Evolutionary conservation across 441 rosid genomes (phyloP).

Genomic region (Pelargonium myrrhifolium): DNA sequence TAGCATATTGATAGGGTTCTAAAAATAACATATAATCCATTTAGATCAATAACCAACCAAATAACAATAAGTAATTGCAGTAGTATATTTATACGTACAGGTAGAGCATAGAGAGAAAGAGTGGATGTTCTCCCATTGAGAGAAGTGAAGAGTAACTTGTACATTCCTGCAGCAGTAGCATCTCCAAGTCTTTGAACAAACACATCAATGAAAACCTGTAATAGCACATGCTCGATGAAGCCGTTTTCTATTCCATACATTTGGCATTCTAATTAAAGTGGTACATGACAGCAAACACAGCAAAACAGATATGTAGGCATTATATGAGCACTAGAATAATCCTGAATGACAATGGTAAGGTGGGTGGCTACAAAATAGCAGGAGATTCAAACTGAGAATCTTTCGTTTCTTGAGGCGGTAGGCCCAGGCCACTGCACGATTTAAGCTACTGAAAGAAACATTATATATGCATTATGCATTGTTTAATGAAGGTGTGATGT

Average conservation of each 20-base stretch:
- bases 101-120: slow-evolving; percentile 68
- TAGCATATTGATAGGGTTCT: not conserved
- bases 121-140: slow-evolving; percentile 60
- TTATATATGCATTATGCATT: not conserved
- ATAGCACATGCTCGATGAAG: slow-evolving; percentile 9
- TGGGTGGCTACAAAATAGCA: not conserved
- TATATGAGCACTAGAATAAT: no score
- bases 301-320: not conserved
- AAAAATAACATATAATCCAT: not conserved
- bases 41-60: not conserved
- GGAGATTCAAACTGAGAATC: not conserved
- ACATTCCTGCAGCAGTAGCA: slow-evolving; percentile 92
- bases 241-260: not conserved
- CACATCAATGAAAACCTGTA: slow-evolving; percentile 84
- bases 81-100: slow-evolving; percentile 40
- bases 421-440: not conserved
- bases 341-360: no score
- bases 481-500: not conserved
- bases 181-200: slow-evolving; percentile 91
- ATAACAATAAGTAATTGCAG: not conserved
- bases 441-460: not conserved
- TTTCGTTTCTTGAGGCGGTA: not conserved
- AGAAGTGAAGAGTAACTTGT: slow-evolving; percentile 56
- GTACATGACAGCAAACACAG: not conserved
- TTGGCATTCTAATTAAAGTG: slow-evolving; percentile 6